Percentiles rank a stretch among this genome's conserved stretches.
phyloP scores from a whole-genome alignment of 2,329 filamentous ascomycete genomes.

The Paecilomyces fulvus region DNA sequence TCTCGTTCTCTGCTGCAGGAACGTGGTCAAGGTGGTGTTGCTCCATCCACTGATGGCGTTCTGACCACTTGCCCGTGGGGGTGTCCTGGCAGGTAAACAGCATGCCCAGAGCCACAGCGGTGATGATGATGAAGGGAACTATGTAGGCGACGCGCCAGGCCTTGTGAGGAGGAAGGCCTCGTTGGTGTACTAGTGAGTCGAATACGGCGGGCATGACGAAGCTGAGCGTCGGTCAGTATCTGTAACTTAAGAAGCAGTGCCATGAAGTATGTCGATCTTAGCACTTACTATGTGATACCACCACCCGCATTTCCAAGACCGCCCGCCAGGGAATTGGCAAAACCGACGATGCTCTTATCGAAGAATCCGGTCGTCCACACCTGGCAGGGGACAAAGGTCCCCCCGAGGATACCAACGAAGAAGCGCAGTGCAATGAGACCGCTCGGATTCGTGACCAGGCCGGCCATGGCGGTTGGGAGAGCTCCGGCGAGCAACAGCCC shows the following conservation, averaged over 20 bases:
- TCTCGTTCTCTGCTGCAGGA: conserved; percentile 15
- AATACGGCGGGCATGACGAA: conserved; percentile 89
- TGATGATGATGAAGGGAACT: conserved; percentile 71
- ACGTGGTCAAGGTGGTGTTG: conserved; percentile 21
- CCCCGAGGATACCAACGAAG: conserved; percentile 37
- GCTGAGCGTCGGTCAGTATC: conserved; percentile 15
- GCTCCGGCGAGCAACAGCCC: conserved; percentile 67
- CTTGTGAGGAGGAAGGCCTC: conserved; percentile 54
- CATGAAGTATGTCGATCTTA: neutral
- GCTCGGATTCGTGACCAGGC: conserved; percentile 61
- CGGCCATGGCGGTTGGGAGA: conserved; percentile 73
- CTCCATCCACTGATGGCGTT: conserved; percentile 54
- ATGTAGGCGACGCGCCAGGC: conserved; percentile 82
- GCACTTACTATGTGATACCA: conserved; percentile 64
- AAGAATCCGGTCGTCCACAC: conserved; percentile 92
- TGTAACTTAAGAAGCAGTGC: neutral
- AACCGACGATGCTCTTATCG: conserved; percentile 85
- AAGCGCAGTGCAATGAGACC: conserved; percentile 36
- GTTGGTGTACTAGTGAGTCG: conserved; percentile 58
- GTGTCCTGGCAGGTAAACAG: conserved; percentile 71
- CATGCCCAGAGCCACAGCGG: conserved; percentile 57
- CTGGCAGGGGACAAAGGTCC: conserved; percentile 54
- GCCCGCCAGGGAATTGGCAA: conserved; percentile 75
- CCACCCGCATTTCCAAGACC: conserved; percentile 83
- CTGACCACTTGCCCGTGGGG: conserved; percentile 71